phyloP scores from a whole-genome alignment of 2,329 filamentous ascomycete species.

The Truncatella angustata region DNA sequence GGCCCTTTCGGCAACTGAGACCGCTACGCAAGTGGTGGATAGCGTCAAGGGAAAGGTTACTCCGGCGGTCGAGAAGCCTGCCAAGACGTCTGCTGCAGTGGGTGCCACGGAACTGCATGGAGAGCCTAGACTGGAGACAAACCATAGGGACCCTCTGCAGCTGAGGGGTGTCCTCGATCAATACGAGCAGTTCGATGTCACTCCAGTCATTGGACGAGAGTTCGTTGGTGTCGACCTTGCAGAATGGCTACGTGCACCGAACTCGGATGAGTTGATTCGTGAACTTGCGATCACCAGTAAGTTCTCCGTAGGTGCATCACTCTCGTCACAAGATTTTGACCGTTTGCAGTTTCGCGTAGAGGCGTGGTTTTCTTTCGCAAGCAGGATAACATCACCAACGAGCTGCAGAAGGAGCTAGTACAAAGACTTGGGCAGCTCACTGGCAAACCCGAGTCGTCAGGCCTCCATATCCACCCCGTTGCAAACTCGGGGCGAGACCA shows the following conservation, averaged over 20 bases:
- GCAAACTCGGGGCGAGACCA: constrained; percentile 50
- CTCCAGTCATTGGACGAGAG: constrained; percentile 61
- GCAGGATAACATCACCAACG: constrained; percentile 59
- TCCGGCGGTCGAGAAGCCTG: constrained; percentile 7
- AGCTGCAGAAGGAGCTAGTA: constrained; percentile 64
- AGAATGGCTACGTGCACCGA: constrained; percentile 58
- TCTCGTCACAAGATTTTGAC: background rate
- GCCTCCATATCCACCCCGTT: constrained; percentile 61
- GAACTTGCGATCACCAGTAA: constrained; percentile 67
- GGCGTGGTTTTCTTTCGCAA: constrained; percentile 70
- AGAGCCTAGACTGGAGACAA: constrained; percentile 19
- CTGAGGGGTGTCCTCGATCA: constrained; percentile 48
- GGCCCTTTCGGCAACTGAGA: constrained; percentile 24
- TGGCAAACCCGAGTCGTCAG: constrained; percentile 53
- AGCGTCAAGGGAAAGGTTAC: constrained; percentile 21
- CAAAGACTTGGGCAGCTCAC: constrained; percentile 57
- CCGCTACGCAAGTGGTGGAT: constrained; percentile 18
- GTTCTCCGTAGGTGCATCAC: no score
- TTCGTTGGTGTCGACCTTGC: constrained; percentile 57
- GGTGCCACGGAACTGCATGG: constrained; percentile 15
- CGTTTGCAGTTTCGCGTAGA: constrained; percentile 57
- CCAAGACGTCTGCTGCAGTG: constrained; percentile 12
- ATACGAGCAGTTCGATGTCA: constrained; percentile 56
- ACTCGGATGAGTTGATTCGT: constrained; percentile 61
- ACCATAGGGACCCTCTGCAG: constrained; percentile 38